Base-by-base conservation (phyloP, 78 protist species). In the Parvularia atlantis region DNA sequence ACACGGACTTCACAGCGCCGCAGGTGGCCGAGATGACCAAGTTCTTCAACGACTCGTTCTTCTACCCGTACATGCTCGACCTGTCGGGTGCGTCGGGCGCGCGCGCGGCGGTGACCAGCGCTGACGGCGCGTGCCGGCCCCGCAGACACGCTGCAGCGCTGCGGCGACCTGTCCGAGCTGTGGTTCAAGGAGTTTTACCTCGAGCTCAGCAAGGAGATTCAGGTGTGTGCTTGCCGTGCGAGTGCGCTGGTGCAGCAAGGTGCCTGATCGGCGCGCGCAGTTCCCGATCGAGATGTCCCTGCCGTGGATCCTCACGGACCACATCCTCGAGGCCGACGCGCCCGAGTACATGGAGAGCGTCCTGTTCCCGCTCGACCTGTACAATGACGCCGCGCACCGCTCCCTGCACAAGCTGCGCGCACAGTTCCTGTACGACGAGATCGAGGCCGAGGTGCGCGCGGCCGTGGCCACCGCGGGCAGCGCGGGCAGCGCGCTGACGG, bases 111-210 rank as follows among this genome's bases (percentile, higher is more conserved):
- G 24, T 24, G 22, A 24, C 22, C 24, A 53, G 58, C 35, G 14
- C 16, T 61, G 16, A 61, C 19, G 6, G 10, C 16, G n/a, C n/a
- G n/a, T n/a, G n/a, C n/a, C n/a, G n/a, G n/a, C n/a, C n/a, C n/a
- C 13, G 40, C 56, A 54, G 81, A 11, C 0, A 60, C 90, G 14
- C 37, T 85, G 54, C 70, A 26, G 2, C 41, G 39, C 10, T 54
- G 57, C 30, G 72, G 88, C 26, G 94, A 89, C 63, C 76, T 89
- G 26, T 89, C 85, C n/a, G 81, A 77, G 44, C 75, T 90, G 31
- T 90, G 95, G 95, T 89, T 66, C 52, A 61, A 90, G 10, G 95
- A 90, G 76, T 90, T 89, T 62, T 86, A 86, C 62, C 66, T 60
- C 3, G 66, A 37, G 33, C 75, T 90, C 36, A 69, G 61, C 33